Conservation (phyloP, 164 flowering plant species). For the Tetracentron sinense region DNA sequence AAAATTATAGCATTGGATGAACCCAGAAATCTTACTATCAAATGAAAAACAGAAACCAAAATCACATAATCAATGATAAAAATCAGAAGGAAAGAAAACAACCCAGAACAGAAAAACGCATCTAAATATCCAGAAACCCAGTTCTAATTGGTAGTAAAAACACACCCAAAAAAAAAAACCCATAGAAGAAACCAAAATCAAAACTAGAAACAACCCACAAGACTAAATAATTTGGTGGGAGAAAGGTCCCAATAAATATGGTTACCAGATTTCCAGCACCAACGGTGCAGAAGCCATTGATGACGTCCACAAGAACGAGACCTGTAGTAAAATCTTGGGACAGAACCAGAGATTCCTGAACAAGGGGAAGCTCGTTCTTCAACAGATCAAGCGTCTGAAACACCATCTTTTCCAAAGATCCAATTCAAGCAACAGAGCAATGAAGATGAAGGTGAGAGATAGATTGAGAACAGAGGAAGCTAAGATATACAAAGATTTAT, state of each 20-base stretch:
- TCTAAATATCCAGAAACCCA: too few relatives aligned
- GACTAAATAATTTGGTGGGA: too few relatives aligned
- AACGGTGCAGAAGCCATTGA: conserved; percentile 69
- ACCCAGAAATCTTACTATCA: not conserved
- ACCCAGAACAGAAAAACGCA: too few relatives aligned
- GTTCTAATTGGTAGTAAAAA: too few relatives aligned
- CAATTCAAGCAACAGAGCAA: too few relatives aligned
- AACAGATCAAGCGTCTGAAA: conserved; percentile 28
- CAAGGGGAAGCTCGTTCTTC: conserved; percentile 46
- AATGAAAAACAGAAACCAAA: not conserved
- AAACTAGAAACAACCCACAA: too few relatives aligned
- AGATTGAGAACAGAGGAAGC: too few relatives aligned
- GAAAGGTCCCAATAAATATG: not conserved
- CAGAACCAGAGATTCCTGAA: conserved; percentile 38
- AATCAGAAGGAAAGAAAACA: not conserved
- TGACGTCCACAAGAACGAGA: conserved; percentile 57
- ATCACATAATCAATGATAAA: not conserved
- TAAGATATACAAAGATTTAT: too few relatives aligned
- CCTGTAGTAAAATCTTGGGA: conserved; percentile 31
- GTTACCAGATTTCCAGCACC: conserved; percentile 63
- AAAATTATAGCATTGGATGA: not conserved
- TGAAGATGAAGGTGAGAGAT: too few relatives aligned
- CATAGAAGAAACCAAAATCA: too few relatives aligned
- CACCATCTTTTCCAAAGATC: too few relatives aligned
- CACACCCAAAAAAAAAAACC: too few relatives aligned